A percentile compares a stretch with the other conserved stretches of the same genome.
These are phyloP conservation scores for Pistacia integerrima DNA, from an alignment of 345 rosid species.

Conservation along the genomic window DNA sequence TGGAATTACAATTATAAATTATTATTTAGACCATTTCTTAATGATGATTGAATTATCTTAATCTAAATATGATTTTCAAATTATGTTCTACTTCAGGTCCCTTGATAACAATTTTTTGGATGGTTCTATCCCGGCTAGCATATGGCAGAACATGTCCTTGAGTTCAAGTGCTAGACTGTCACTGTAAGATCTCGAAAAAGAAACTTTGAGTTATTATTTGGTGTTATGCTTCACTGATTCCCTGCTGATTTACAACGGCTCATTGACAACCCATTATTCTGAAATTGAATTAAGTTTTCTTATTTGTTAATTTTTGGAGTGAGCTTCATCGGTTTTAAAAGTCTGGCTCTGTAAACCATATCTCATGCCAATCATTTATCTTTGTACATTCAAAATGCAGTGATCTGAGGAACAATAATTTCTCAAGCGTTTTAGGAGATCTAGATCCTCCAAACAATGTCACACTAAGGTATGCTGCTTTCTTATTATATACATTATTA, in stretches of 20 bases:
- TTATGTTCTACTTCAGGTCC: conserved; percentile 50
- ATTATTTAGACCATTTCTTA: not conserved
- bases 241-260: not conserved
- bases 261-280: not conserved
- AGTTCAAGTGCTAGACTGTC: conserved; percentile 43
- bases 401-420: conserved; percentile 76
- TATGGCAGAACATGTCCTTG: conserved; percentile 62
- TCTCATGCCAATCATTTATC: conserved; percentile 31
- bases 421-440: conserved; percentile 63
- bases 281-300: conserved; percentile 3
- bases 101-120: conserved; percentile 70
- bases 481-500: not conserved
- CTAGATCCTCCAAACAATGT: conserved; percentile 70
- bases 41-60: conserved; percentile 8
- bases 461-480: conserved; percentile 65
- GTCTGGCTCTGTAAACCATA: not conserved
- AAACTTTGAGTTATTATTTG: not conserved
- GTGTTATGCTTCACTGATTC: conserved; percentile 7
- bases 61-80: conserved; percentile 13
- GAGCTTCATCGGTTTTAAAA: not conserved
- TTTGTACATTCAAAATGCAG: conserved; percentile 42
- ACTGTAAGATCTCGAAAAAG: conserved; percentile 52
- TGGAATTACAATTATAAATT: not conserved
- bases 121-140: conserved; percentile 60
- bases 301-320: not conserved